Evolutionary conservation across 192 early-diverging fungal species (phyloP).

Genomic region (Coemansia sp.): DNA sequence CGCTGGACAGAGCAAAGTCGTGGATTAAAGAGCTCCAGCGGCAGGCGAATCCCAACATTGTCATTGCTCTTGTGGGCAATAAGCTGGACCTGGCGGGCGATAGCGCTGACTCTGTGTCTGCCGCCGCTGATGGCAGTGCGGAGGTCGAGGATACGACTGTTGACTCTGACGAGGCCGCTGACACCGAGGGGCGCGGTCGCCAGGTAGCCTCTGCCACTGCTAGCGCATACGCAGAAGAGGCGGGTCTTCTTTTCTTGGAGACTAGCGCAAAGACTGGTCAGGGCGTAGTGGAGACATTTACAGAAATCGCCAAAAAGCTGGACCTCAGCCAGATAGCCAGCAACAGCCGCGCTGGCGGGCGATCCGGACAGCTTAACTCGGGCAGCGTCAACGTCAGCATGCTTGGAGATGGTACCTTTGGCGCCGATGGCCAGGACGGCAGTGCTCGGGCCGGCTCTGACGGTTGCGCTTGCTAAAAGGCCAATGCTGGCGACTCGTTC

Average conservation of each 20-base stretch:
- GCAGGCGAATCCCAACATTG: constrained; percentile 93
- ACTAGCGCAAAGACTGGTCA: constrained; percentile 87
- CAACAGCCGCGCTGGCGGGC: constrained; percentile 19
- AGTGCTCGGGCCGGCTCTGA: constrained; percentile 14
- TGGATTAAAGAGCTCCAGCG: constrained; percentile 98
- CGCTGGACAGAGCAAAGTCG: constrained; percentile 89
- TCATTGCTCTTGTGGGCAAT: constrained; percentile 96
- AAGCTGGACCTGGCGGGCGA: constrained; percentile 80
- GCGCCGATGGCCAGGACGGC: constrained; percentile 12
- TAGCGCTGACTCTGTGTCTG: constrained; percentile 15
- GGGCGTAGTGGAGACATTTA: constrained; percentile 88
- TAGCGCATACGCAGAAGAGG: constrained; percentile 76
- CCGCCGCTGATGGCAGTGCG: not conserved
- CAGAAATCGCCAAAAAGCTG: constrained; percentile 72
- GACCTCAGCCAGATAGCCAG: constrained; percentile 48
- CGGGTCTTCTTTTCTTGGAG: constrained; percentile 85
- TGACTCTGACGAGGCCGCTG: constrained; percentile 49
- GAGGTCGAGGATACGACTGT: constrained; percentile 7
- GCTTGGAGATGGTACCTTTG: constrained; percentile 37
- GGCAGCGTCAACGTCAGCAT: constrained; percentile 53
- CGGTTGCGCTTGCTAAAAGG: constrained; percentile 51
- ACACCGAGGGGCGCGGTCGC: constrained; percentile 51
- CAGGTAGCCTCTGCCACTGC: constrained; percentile 77
- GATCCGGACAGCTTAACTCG: constrained; percentile 50
- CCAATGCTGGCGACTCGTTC: constrained; percentile 20